Percentiles rank a stretch among this genome's conserved stretches.
Conservation (phyloP, 2,329 filamentous ascomycete genomes). For the Bipolaris zeicola region DNA sequence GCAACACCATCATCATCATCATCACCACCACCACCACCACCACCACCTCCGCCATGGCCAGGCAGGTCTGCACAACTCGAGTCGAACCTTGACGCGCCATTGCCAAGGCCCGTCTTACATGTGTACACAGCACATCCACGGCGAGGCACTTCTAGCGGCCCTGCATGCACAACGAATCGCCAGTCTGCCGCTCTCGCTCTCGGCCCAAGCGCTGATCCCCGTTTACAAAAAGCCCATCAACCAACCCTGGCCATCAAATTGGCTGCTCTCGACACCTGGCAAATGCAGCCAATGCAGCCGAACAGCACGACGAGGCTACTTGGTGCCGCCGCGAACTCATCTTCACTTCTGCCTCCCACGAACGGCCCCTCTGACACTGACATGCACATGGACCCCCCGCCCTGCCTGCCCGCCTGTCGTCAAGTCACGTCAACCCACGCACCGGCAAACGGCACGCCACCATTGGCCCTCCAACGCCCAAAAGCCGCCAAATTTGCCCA, state of each 20-base stretch:
- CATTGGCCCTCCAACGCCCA: neutral
- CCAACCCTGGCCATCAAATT: constrained; percentile 29
- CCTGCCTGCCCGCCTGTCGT: neutral
- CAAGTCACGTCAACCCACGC: neutral
- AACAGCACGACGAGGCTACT: neutral
- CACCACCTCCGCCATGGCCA: constrained; percentile 16
- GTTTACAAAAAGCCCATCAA: constrained; percentile 31
- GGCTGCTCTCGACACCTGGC: constrained; percentile 4
- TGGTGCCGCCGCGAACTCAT: constrained; percentile 20
- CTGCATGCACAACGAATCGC: constrained; percentile 27
- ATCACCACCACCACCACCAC: too few species aligned
- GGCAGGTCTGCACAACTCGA: constrained; percentile 39
- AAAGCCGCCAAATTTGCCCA: constrained; percentile 24
- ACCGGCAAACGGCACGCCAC: neutral
- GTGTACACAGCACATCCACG: constrained; percentile 18
- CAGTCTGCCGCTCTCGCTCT: constrained; percentile 6
- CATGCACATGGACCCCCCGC: neutral
- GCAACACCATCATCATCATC: neutral
- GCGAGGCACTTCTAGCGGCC: constrained; percentile 32
- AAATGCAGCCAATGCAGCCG: constrained; percentile 12
- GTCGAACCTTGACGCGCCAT: constrained; percentile 8
- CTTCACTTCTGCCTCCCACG: neutral
- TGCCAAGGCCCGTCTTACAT: constrained; percentile 27
- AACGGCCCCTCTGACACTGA: neutral
- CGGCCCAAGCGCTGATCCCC: constrained; percentile 37